These are phyloP conservation scores for Aspergillus sp. DNA, from an alignment of 2,329 filamentous ascomycete genomes.

Conservation along the genomic window DNA sequence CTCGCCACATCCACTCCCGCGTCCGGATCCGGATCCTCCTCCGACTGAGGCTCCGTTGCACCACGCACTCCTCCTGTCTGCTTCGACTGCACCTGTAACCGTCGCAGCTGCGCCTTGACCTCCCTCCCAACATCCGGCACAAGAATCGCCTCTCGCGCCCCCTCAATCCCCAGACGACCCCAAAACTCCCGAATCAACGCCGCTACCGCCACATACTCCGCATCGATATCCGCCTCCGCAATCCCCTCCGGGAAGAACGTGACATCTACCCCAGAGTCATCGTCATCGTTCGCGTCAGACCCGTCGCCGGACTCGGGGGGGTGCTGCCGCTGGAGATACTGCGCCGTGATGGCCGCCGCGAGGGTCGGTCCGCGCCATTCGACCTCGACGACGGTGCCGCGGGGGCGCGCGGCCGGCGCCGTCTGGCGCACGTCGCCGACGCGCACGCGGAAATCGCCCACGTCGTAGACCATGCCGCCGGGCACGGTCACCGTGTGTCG, in stretches of 20 bases:
- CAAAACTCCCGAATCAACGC: constrained; percentile 44
- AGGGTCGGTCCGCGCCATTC: constrained; percentile 42
- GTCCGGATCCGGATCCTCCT: constrained; percentile 33
- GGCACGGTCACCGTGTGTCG: constrained; percentile 38
- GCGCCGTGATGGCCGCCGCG: constrained; percentile 21
- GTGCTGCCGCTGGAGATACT: constrained; percentile 9
- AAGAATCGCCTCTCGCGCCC: constrained; percentile 40
- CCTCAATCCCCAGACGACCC: constrained; percentile 35
- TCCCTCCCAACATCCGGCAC: constrained; percentile 43
- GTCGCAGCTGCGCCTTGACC: constrained; percentile 29
- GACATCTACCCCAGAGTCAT: constrained; percentile 28
- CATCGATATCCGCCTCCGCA: constrained; percentile 39
- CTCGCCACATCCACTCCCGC: constrained; percentile 42
- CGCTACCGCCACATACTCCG: constrained; percentile 34
- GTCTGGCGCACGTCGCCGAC: constrained; percentile 45
- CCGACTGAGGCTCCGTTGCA: constrained; percentile 14
- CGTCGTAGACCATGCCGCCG: constrained; percentile 39
- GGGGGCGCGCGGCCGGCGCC: constrained; percentile 33
- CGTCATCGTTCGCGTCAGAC: constrained; percentile 10
- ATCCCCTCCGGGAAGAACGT: constrained; percentile 22
- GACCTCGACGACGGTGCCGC: constrained; percentile 46
- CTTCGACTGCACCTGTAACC: constrained; percentile 15
- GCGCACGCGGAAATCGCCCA: constrained; percentile 44
- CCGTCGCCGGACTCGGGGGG: background rate
- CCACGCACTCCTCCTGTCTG: constrained; percentile 9